Conservation (phyloP, 1,284 basidiomycete genomes). For the Sporisorium scitamineum region DNA sequence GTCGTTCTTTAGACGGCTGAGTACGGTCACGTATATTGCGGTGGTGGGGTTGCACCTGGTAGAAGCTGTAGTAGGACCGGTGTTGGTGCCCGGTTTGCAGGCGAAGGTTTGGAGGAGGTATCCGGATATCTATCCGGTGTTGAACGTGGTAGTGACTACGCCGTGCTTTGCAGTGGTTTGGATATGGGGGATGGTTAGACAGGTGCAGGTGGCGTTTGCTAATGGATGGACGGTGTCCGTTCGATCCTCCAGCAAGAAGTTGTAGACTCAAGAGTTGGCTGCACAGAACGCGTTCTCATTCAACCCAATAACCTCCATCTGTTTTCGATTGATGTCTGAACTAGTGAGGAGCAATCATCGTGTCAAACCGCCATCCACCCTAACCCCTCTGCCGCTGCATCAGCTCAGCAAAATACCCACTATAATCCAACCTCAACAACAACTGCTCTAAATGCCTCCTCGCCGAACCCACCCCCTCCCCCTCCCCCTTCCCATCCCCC, state of each 20-base stretch:
- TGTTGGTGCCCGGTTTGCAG: conserved; percentile 16
- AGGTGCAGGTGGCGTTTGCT: conserved; percentile 65
- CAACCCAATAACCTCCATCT: neutral
- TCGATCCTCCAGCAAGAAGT: neutral
- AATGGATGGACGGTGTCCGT: conserved; percentile 48
- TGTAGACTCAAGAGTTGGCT: neutral
- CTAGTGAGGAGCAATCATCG: neutral
- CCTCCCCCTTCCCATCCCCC: neutral
- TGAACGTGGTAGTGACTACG: conserved; percentile 85
- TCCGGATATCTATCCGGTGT: conserved; percentile 85
- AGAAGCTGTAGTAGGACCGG: conserved; percentile 75
- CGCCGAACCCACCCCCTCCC: conserved; percentile 69
- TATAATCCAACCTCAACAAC: conserved; percentile 84
- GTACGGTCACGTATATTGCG: conserved; percentile 70
- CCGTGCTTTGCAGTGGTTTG: conserved; percentile 78
- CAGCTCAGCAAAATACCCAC: conserved; percentile 76
- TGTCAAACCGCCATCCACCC: conserved; percentile 19
- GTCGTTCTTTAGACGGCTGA: conserved; percentile 22
- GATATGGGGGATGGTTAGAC: conserved; percentile 69
- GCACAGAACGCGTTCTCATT: too few relatives aligned
- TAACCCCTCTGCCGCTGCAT: conserved; percentile 23
- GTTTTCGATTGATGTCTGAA: too few relatives aligned
- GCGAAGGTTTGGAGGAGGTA: conserved; percentile 76
- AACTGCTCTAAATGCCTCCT: conserved; percentile 85
- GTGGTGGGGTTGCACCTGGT: conserved; percentile 76